A percentile compares a stretch with the other conserved stretches of the same genome.
Evolutionary conservation across 495 filamentous ascomycete species (phyloP).

Genomic region (Paragyromitra xinjiangensis): DNA sequence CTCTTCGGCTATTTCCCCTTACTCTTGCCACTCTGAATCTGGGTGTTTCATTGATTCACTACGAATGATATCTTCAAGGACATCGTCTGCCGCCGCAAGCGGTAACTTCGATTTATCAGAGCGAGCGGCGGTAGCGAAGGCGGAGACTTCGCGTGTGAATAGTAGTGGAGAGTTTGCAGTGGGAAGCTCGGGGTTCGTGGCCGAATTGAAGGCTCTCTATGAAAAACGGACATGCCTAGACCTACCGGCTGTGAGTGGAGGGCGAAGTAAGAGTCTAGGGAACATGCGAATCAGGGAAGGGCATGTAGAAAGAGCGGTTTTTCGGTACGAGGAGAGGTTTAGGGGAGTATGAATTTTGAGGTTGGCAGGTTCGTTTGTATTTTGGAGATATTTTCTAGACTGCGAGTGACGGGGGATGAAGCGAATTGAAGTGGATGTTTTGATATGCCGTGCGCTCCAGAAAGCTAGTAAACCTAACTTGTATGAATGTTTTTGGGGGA

Average conservation of each 20-base stretch:
- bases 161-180: neutral
- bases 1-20: neutral
- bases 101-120: neutral
- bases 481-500: neutral
- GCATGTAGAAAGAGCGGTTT: neutral
- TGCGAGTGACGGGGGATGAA: constrained; percentile 6
- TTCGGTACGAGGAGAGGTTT: neutral
- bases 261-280: neutral
- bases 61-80: neutral
- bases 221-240: neutral
- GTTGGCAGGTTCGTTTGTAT: neutral
- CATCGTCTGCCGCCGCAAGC: no score
- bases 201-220: neutral
- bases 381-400: neutral
- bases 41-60: neutral
- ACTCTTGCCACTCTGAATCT: neutral
- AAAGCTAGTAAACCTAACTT: neutral
- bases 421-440: neutral
- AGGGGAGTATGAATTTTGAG: neutral
- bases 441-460: no score
- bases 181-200: neutral
- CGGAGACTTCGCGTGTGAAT: neutral
- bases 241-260: no score
- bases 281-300: neutral
- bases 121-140: neutral